Percentiles rank a stretch among this genome's conserved stretches.
Conservation (phyloP, 768 basidiomycete genomes). For the Rhizopogon vinicolor region DNA sequence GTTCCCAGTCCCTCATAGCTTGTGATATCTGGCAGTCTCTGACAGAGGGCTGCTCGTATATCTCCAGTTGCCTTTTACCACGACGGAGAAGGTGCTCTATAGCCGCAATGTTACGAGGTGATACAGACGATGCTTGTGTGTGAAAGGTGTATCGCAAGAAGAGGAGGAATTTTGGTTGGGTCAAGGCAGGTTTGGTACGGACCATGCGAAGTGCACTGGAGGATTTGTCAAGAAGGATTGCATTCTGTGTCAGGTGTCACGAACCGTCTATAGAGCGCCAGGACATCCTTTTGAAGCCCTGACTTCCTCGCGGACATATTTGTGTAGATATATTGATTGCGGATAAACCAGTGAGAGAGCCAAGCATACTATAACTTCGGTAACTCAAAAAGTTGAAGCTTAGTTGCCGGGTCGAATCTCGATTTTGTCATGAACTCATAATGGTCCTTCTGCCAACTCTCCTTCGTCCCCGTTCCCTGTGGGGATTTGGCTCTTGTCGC, state of each 20-base stretch:
- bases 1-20: constrained; percentile 67
- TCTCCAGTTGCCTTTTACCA: constrained; percentile 61
- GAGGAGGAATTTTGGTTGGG: constrained; percentile 62
- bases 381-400: neutral
- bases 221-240: neutral
- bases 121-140: constrained; percentile 53
- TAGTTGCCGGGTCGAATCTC: neutral
- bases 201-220: constrained; percentile 74
- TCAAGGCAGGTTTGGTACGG: constrained; percentile 53
- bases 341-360: too few species aligned
- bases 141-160: constrained; percentile 69
- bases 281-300: constrained; percentile 49
- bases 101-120: constrained; percentile 60
- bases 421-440: neutral
- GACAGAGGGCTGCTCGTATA: constrained; percentile 61
- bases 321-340: too few species aligned
- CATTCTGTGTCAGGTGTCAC: constrained; percentile 9
- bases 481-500: constrained; percentile 3
- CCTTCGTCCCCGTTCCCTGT: constrained; percentile 8
- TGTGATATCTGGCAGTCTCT: constrained; percentile 72
- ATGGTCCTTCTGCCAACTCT: constrained; percentile 4
- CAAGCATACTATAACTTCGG: neutral
- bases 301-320: constrained; percentile 33
- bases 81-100: constrained; percentile 77
- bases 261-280: constrained; percentile 53